A percentile compares a stretch with the other conserved stretches of the same genome.
These are phyloP conservation scores for Nigrospora oryzae DNA, from an alignment of 2,329 filamentous ascomycete species.

Conservation along the genomic window DNA sequence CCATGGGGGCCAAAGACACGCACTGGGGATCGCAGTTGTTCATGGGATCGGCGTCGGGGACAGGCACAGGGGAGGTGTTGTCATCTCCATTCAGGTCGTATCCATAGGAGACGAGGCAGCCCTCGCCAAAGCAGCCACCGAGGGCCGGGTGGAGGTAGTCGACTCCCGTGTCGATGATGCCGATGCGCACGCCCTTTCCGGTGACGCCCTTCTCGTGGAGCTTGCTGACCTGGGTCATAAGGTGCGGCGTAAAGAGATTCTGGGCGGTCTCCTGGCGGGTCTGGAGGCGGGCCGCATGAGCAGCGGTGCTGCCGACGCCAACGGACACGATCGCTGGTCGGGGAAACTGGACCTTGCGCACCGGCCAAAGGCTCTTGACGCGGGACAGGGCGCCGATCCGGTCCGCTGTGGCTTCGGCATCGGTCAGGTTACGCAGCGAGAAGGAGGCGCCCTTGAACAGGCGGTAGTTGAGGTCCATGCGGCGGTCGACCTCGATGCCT, in stretches of 20 bases:
- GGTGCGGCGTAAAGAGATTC: constrained; percentile 12
- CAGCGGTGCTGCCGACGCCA: too few relatives aligned
- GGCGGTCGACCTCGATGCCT: constrained; percentile 6
- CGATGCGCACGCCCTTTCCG: constrained; percentile 34
- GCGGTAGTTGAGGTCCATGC: constrained; percentile 10
- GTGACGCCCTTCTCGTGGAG: constrained; percentile 34
- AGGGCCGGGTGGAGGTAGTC: constrained; percentile 43
- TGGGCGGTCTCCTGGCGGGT: too few relatives aligned
- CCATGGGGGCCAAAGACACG: background rate
- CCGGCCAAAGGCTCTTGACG: constrained; percentile 21
- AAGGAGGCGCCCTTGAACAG: constrained; percentile 15
- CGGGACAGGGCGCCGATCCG: constrained; percentile 12
- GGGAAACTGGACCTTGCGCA: constrained; percentile 12
- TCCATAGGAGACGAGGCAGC: constrained; percentile 36
- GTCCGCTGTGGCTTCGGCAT: constrained; percentile 4
- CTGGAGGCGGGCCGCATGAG: too few relatives aligned
- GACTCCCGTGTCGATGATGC: constrained; percentile 28
- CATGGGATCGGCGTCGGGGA: constrained; percentile 30
- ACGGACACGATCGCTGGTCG: background rate
- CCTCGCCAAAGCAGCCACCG: constrained; percentile 42
- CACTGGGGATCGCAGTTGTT: constrained; percentile 31
- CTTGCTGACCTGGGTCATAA: constrained; percentile 26
- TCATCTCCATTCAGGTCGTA: constrained; percentile 37
- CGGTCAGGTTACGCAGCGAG: constrained; percentile 3
- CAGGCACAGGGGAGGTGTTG: constrained; percentile 13